Base-by-base conservation (phyloP, 495 filamentous ascomycete species). In the Poronia punctata region DNA sequence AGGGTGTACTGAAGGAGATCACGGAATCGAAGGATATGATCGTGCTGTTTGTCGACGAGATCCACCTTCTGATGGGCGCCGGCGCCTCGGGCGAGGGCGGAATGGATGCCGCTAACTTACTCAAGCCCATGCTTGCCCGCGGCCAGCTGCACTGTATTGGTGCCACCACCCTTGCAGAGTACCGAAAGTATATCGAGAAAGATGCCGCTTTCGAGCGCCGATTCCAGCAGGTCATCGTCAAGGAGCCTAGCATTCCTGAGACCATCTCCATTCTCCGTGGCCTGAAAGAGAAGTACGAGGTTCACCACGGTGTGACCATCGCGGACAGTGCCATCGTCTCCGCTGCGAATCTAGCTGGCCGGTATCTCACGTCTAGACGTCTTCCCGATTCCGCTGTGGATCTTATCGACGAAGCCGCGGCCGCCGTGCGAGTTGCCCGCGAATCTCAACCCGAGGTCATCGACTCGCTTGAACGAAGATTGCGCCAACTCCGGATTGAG, bases 171-270 rank as follows among this genome's bases (percentile, higher is more conserved):
- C 71, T 98, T 35, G 77, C 78, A 43, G 92, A 98, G 62, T 98
- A 97, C 66, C 80, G 92, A 51, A 98, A 98, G 65, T 96, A 98
- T 62, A 96, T 98, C 43, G 93, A 98, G 61, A 98, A 98, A 63
- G 92, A 98, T 50, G 83, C 85, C 30, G 92, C 92, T 32, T 97
- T 98, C 57, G 92, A 97, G 61, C 88, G 93, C 54, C 85, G 92
- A 57, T 98, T 98, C 72, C 92, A 98, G 61, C 92, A 97, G 61
- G 90, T 98, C 21, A 63, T 97, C 22, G 88, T 96, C 55, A 94
- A 93, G 57, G 92, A 98, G 58, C 92, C 92, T 1, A 65, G 79
- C 4, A 79, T 96, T 28, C 61, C 79, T 0, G 92, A 98, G 62
- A 97, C 92, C 3, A 79, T 98, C 49, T 97, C 92, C 3, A 98